phyloP scores from a whole-genome alignment of 768 basidiomycete genomes.

The Hygrophorus pudorinus region DNA sequence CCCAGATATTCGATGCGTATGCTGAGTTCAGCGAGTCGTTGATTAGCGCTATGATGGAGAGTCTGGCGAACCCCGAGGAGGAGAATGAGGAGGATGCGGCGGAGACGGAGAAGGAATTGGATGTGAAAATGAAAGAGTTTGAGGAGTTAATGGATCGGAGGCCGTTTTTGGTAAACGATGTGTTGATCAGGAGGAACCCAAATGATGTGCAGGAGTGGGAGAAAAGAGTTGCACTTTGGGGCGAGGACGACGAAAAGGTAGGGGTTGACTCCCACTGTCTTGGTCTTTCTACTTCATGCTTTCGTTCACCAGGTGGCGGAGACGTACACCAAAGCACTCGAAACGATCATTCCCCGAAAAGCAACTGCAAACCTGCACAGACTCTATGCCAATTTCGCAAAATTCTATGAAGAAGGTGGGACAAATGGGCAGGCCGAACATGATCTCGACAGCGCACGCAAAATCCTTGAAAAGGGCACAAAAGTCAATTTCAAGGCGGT shows the following conservation, averaged over 20 bases:
- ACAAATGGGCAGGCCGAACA: conserved; percentile 65
- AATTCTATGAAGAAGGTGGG: conserved; percentile 96
- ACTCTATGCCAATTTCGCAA: conserved; percentile 91
- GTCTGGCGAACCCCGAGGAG: conserved; percentile 69
- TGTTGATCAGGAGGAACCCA: conserved; percentile 84
- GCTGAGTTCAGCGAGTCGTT: conserved; percentile 89
- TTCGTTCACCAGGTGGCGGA: conserved; percentile 59
- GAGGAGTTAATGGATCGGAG: conserved; percentile 91
- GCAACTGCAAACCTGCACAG: conserved; percentile 87
- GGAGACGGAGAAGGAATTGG: conserved; percentile 77
- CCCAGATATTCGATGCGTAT: conserved; percentile 95
- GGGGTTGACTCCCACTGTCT: conserved; percentile 3
- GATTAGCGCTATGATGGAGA: conserved; percentile 83
- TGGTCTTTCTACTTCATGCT: conserved; percentile 2
- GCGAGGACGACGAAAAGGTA: conserved; percentile 89
- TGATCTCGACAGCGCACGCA: conserved; percentile 79
- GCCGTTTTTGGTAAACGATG: conserved; percentile 95
- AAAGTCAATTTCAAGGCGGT: conserved; percentile 91
- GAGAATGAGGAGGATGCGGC: conserved; percentile 71
- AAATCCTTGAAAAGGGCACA: conserved; percentile 87
- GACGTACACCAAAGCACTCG: conserved; percentile 84
- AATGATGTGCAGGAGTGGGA: conserved; percentile 99
- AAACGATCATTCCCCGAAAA: conserved; percentile 79
- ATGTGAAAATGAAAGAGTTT: conserved; percentile 82
- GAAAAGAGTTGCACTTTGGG: conserved; percentile 90